phyloP scores from a whole-genome alignment of 225 moss, liverwort and hornwort species.

The Physcomitrellopsis africana region DNA sequence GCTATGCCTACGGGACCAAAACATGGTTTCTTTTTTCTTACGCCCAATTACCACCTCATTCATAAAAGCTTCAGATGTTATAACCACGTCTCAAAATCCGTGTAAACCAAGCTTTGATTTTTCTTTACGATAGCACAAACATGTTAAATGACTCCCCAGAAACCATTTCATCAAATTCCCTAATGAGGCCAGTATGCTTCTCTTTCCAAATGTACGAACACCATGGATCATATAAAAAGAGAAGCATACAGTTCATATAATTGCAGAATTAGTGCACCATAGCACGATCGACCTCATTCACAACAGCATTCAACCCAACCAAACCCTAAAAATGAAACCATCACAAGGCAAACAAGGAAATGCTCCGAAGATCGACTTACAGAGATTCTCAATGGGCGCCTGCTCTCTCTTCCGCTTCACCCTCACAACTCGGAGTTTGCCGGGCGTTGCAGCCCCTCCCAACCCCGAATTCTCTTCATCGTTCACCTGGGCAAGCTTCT shows the following conservation, averaged over 20 bases:
- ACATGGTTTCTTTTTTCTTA: no score
- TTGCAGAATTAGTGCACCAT: not conserved
- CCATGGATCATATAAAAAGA: not conserved
- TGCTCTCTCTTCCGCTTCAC: constrained; percentile 65
- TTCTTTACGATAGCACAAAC: not conserved
- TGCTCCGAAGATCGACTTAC: constrained; percentile 30
- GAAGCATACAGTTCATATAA: not conserved
- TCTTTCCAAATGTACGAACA: not conserved
- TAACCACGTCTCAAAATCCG: not conserved
- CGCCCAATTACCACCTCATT: not conserved
- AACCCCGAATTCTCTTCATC: constrained; percentile 25
- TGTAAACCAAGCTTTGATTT: constrained; percentile 1
- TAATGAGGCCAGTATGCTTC: no score
- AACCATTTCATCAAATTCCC: not conserved
- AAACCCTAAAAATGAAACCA: not conserved
- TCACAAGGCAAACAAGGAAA: not conserved
- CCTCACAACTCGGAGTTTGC: constrained; percentile 57
- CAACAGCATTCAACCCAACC: not conserved
- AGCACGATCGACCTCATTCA: not conserved
- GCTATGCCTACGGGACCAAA: no score
- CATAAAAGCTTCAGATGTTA: not conserved
- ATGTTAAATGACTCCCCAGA: not conserved
- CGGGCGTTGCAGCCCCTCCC: constrained; percentile 14
- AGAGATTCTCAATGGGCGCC: constrained; percentile 57
- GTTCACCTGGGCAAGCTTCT: constrained; percentile 4